These are phyloP conservation scores for Saxophila tyrrhenica DNA, from an alignment of 495 filamentous ascomycete species.

Conservation along the genomic window DNA sequence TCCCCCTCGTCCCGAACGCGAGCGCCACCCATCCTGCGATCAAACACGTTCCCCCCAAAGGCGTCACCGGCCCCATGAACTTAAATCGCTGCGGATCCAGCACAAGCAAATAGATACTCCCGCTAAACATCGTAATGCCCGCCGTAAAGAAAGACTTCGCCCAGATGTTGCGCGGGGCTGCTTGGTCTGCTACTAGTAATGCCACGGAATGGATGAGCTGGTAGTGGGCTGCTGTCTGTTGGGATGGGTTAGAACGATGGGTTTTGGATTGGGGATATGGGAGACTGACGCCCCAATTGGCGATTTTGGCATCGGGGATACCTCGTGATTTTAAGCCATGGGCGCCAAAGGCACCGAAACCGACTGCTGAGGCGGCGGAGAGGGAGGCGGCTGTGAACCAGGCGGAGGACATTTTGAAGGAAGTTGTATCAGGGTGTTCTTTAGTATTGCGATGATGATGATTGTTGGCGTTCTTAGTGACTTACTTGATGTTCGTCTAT, in stretches of 20 bases:
- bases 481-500: no score
- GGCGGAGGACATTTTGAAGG: slow-evolving; percentile 24
- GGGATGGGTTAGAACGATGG: no score
- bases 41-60: slow-evolving; percentile 47
- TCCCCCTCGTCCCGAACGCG: slow-evolving; percentile 6
- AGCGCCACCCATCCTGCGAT: slow-evolving; percentile 45
- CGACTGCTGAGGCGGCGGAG: slow-evolving; percentile 47
- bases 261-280: no score
- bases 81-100: slow-evolving; percentile 45
- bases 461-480: no score
- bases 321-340: slow-evolving; percentile 46
- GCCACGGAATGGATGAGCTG: slow-evolving; percentile 50
- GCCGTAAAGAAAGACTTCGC: slow-evolving; percentile 31
- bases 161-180: slow-evolving; percentile 36
- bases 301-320: slow-evolving; percentile 41
- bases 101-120: slow-evolving; percentile 47
- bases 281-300: no score
- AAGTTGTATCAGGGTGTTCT: no score
- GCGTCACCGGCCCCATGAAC: slow-evolving; percentile 47
- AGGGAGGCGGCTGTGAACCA: slow-evolving; percentile 50
- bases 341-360: slow-evolving; percentile 52
- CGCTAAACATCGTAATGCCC: slow-evolving; percentile 45
- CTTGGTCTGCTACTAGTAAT: slow-evolving; percentile 40
- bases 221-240: slow-evolving; percentile 51
- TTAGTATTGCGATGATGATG: no score